A percentile compares a stretch with the other conserved stretches of the same genome.
phyloP scores from a whole-genome alignment of 176 grass and related monocot species.

The Poa pratensis region DNA sequence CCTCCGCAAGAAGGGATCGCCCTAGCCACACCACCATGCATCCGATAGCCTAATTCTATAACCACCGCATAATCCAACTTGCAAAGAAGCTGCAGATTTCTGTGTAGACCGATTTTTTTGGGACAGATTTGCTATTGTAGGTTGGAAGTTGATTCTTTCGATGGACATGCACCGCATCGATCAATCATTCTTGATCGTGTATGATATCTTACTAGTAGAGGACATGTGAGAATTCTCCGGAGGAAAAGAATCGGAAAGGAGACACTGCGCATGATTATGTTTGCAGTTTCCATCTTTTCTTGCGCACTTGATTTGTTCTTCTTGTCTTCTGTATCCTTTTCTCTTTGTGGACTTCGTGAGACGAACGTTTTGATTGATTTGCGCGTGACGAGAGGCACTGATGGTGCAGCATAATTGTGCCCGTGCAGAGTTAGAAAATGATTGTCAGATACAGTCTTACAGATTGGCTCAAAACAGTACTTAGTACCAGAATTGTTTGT shows the following conservation, averaged over 20 bases:
- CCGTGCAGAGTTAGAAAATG: slow-evolving; percentile 19
- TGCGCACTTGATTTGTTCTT: slow-evolving; percentile 28
- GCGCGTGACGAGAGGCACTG: not conserved
- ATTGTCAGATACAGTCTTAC: not conserved
- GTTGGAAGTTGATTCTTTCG: not conserved
- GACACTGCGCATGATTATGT: no score
- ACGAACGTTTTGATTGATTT: slow-evolving; percentile 26
- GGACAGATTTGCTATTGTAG: not conserved
- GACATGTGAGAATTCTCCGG: no score
- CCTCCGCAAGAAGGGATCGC: slow-evolving; percentile 61
- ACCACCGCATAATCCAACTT: not conserved
- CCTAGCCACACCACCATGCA: slow-evolving; percentile 13
- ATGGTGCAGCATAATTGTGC: slow-evolving; percentile 29
- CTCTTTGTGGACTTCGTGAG: not conserved
- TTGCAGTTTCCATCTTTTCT: slow-evolving; percentile 38
- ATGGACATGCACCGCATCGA: not conserved
- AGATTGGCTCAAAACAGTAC: not conserved
- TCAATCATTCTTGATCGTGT: slow-evolving; percentile 17
- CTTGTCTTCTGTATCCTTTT: not conserved
- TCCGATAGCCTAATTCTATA: not conserved
- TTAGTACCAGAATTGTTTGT: not conserved
- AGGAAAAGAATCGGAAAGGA: no score
- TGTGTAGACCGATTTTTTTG: not conserved
- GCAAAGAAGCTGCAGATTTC: not conserved
- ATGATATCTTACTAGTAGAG: not conserved